These are phyloP conservation scores for Jaltomata sinuosa DNA, from an alignment of 257 asterid species.

Conservation along the genomic window DNA sequence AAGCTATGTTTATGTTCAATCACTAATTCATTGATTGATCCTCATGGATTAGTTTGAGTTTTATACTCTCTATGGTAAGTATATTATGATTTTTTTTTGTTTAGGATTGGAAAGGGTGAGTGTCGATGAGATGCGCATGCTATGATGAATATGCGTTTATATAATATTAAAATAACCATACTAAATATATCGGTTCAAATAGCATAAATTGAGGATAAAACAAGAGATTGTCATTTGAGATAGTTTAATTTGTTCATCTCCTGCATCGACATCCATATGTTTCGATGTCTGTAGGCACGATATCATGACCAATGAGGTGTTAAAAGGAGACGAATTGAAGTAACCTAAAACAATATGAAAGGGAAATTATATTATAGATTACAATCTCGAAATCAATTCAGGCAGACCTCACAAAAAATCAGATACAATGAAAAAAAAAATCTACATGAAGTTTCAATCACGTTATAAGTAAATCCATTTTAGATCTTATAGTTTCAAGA, in stretches of 20 bases:
- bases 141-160: not conserved
- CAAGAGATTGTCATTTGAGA: not conserved
- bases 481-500: no score
- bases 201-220: not conserved
- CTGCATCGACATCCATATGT: accelerated
- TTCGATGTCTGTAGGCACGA: not conserved
- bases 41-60: not conserved
- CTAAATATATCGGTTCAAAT: not conserved
- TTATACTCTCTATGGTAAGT: not conserved
- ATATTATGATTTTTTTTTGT: not conserved
- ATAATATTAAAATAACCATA: not conserved
- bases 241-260: accelerated
- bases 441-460: no score
- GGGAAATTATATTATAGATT: no score
- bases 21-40: not conserved
- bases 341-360: no score
- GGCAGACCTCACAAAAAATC: no score
- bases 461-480: no score
- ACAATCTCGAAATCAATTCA: no score
- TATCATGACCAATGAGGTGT: not conserved
- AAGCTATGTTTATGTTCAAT: not conserved
- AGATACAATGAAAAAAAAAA: no score
- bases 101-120: not conserved
- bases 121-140: not conserved
- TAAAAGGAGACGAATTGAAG: no score